Conservation (phyloP, 345 rosid species). For the Ceriops decandra region DNA sequence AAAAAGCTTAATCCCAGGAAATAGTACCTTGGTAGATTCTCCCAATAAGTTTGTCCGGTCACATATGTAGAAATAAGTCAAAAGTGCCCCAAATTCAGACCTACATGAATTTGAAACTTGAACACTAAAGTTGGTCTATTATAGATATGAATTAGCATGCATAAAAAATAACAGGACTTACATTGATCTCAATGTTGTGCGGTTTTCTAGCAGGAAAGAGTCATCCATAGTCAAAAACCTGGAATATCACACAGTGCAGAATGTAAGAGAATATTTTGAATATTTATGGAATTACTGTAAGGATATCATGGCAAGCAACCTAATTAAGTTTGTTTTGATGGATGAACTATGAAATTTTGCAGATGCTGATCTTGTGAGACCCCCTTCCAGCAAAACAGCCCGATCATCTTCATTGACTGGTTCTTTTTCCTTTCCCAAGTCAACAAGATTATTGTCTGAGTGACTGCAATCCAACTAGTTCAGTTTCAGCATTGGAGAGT, state of each 20-base stretch:
- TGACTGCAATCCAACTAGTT: constrained; percentile 54
- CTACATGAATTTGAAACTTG: constrained; percentile 33
- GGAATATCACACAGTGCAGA: constrained; percentile 13
- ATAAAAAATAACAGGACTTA: constrained; percentile 31
- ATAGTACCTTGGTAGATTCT: constrained; percentile 70
- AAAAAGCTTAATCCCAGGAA: constrained; percentile 6
- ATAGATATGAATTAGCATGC: not conserved
- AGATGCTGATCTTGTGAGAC: constrained; percentile 75
- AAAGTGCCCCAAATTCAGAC: constrained; percentile 77
- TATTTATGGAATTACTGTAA: constrained; percentile 2
- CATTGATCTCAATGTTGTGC: constrained; percentile 82
- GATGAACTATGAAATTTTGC: constrained; percentile 56
- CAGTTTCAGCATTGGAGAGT: constrained; percentile 18
- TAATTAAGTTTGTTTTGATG: constrained; percentile 65
- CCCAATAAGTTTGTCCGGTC: constrained; percentile 78
- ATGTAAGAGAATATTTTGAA: constrained; percentile 14
- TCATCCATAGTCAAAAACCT: constrained; percentile 96
- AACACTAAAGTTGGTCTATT: no score
- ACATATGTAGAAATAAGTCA: constrained; percentile 70
- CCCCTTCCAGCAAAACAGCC: constrained; percentile 87
- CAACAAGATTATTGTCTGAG: constrained; percentile 82
- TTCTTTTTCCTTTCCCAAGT: constrained; percentile 45
- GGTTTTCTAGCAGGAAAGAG: constrained; percentile 86
- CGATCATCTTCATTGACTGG: constrained; percentile 73
- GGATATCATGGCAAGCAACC: constrained; percentile 37